Base-by-base conservation (phyloP, 192 early-diverging fungal species). In the Coemansia sp. region DNA sequence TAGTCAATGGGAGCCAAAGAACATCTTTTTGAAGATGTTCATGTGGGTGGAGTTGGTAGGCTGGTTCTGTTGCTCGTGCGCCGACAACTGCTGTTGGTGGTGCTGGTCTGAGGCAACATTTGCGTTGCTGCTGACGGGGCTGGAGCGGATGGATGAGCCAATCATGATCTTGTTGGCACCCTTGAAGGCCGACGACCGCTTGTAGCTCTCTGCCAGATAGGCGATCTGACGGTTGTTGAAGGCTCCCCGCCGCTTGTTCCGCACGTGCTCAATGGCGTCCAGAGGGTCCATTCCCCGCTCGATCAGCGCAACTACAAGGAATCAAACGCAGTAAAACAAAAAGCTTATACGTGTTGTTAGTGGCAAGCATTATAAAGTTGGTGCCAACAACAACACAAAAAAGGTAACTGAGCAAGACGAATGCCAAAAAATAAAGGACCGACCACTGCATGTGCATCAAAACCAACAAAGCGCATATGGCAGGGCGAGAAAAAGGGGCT, bases 171-270 rank as follows among this genome's bases (percentile, higher is more conserved):
- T 78, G 44, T 34, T 53, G 6, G 75, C 39, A 58, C 63, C 48
- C 67, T 83, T 83, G 38, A 69, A 71, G 0, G 52, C 73, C 20
- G 81, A 74, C 33, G 71, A 36, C 9, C 77, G 76, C 70, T 84
- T 84, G 66, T 84, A 84, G 46, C 59, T 64, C 56, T 79, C 73
- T n/a, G 68, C 87, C 65, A 89, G 64, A 59, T 78, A 92, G 51
- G 70, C 85, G 57, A 94, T 89, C 71, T 94, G 93, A 20, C 80
- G 79, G 73, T 87, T 92, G 72, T 93, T 93, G 75, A 94, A 90
- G 2, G 91, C 91, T 1, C 93, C 93, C 48, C 89, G 85, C 21
- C 93, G 87, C 46, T 89, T 86, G 55, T 84, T 78, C 26, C 92
- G 87, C 26, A 94, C 89, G 53, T 84, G 88, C 48, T 90, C 89